Conservation (phyloP, 2,329 filamentous ascomycete genomes). For the Aspergillus glaucus region DNA sequence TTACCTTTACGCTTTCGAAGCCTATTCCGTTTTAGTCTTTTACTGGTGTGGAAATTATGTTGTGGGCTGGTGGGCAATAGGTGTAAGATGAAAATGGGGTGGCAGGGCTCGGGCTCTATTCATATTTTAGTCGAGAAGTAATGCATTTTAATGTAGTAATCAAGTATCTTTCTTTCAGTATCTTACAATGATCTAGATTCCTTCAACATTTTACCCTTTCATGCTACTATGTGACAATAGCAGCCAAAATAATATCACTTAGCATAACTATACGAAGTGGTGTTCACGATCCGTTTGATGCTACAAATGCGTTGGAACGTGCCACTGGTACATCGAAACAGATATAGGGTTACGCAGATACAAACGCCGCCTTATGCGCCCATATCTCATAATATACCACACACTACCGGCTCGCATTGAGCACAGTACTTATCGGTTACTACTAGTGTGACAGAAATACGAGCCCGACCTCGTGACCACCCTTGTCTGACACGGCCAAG, state of each 20-base stretch:
- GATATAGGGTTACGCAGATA: neutral
- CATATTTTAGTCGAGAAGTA: no score
- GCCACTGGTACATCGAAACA: neutral
- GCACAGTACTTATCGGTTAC: no score
- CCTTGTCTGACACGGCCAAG: no score
- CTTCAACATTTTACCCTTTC: neutral
- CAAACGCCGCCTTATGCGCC: no score
- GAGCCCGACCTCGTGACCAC: no score
- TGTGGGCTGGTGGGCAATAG: no score
- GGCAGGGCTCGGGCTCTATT: no score
- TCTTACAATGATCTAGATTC: neutral
- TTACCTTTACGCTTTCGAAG: conserved; percentile 40
- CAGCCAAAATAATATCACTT: neutral
- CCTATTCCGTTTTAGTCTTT: conserved; percentile 26
- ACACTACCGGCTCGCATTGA: no score
- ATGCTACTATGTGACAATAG: neutral
- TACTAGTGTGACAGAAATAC: no score
- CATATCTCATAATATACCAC: no score
- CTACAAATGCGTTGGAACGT: neutral
- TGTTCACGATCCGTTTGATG: neutral
- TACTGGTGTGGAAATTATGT: no score
- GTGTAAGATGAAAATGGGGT: no score
- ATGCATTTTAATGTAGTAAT: neutral
- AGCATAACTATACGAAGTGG: neutral
- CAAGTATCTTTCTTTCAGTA: neutral